A percentile compares a stretch with the other conserved stretches of the same genome.
Evolutionary conservation across 1,284 basidiomycete species (phyloP).

Genomic region (Sanghuangporus weigelae): DNA sequence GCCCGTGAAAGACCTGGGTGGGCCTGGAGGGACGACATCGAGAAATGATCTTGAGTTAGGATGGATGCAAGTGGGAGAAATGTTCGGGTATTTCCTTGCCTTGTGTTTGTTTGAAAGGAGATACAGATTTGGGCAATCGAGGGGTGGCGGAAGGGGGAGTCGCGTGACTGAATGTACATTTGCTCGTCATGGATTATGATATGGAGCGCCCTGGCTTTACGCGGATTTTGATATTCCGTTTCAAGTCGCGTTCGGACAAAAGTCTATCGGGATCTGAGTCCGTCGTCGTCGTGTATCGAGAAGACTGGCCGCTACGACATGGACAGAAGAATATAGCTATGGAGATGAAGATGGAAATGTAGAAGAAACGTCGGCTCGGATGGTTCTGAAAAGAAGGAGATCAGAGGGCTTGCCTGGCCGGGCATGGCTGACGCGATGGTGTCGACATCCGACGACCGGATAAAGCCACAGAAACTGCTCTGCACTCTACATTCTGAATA

Average conservation of each 20-base stretch:
- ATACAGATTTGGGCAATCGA: not conserved
- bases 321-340: not conserved
- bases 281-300: not conserved
- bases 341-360: not conserved
- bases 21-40: too few species aligned
- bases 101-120: not conserved
- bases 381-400: not conserved
- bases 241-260: not conserved
- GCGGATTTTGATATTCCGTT: not conserved
- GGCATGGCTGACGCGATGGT: not conserved
- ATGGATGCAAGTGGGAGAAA: not conserved
- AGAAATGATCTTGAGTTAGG: not conserved
- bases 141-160: not conserved
- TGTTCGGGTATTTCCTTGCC: not conserved
- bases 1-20: too few species aligned
- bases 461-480: not conserved
- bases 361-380: not conserved
- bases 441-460: not conserved
- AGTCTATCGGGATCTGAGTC: slow-evolving; percentile 1
- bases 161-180: not conserved
- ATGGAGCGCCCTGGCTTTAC: not conserved
- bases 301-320: not conserved
- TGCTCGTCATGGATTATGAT: not conserved
- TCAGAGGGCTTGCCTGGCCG: not conserved
- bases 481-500: not conserved